Percentiles rank a stretch among this genome's conserved stretches.
Evolutionary conservation across 2,329 filamentous ascomycete genomes (phyloP).

Genomic region (Thermothelomyces thermophilus): DNA sequence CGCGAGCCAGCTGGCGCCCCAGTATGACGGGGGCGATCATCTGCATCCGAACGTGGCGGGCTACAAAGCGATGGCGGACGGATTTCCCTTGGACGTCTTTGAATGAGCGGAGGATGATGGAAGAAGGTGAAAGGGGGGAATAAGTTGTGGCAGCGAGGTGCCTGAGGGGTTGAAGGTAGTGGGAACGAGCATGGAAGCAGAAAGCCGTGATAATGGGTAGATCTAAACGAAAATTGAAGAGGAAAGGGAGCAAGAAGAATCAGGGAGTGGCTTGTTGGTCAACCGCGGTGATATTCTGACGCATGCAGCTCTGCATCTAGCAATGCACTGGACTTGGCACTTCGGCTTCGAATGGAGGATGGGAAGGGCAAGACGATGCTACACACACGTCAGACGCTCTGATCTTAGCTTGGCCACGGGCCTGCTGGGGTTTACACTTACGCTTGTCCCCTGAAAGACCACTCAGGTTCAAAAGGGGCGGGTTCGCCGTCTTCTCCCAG

Average conservation of each 20-base stretch:
- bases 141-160: too few relatives aligned
- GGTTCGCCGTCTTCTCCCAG: conserved; percentile 19
- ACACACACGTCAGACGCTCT: not conserved
- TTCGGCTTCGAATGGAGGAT: conserved; percentile 14
- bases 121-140: not conserved
- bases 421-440: conserved; percentile 7
- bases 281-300: not conserved
- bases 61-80: conserved; percentile 53
- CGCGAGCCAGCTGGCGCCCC: conserved; percentile 40
- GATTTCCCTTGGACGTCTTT: conserved; percentile 52
- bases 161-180: too few relatives aligned
- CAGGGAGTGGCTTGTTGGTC: too few relatives aligned
- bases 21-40: conserved; percentile 57
- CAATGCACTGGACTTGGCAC: conserved; percentile 3
- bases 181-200: too few relatives aligned
- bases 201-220: too few relatives aligned
- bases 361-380: conserved; percentile 23
- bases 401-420: not conserved
- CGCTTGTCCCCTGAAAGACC: conserved; percentile 27
- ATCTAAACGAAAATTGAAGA: too few relatives aligned
- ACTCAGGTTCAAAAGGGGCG: conserved; percentile 23
- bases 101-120: conserved; percentile 4
- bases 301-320: conserved; percentile 6
- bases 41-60: conserved; percentile 55
- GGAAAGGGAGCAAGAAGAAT: too few relatives aligned